Evolutionary conservation across 176 grass and related monocot genomes (phyloP), one percentile per base, ranked within the genome.

Genomic region (Lolium multiflorum): DNA sequence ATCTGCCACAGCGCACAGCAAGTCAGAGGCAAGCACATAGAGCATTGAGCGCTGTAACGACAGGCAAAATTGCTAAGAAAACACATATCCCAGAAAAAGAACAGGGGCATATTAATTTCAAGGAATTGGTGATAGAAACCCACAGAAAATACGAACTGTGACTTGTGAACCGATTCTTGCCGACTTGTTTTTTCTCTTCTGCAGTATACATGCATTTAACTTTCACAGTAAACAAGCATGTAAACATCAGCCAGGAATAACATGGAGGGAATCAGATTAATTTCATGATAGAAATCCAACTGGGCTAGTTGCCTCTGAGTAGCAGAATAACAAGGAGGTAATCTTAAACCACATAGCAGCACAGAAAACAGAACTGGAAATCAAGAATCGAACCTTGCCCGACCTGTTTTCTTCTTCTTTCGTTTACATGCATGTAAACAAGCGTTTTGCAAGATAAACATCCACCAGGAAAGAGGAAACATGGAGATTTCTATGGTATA

Each of bases 331-430:
- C 52, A 16, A 17, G 4, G 15, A 55, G 52, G 52, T 16, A 9
- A 47, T 47, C 46, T 47, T 47, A 47, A 47, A 81, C 48, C 9
- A 54, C 7, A 4, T 54, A 44, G 28, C 24, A 58, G 16, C 44
- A 49, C 3, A 61, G 14, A 56, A 74, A 57, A 81, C 9, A 26
- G 49, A 17, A 28, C 22, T 16, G 48, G 38, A 28, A 20, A 69
- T 75, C 71, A 85, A 20, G 24, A 67, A 4, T 1, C 10, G 14
- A 13, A 60, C 66, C 44, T 78, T 37, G 37, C 58, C 44, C 50
- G 39, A 85, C 37, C 62, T 11, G 82, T 56, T 71, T 52, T 82
- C 49, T 65, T 31, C 70, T 52, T 77, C 71, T 77, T 82, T 82
- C 11, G 17, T 85, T 85, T 89, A 71, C 74, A 79, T 52, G 74